Base-by-base conservation (phyloP, 192 early-diverging fungal genomes). In the Dissophora ornata region DNA sequence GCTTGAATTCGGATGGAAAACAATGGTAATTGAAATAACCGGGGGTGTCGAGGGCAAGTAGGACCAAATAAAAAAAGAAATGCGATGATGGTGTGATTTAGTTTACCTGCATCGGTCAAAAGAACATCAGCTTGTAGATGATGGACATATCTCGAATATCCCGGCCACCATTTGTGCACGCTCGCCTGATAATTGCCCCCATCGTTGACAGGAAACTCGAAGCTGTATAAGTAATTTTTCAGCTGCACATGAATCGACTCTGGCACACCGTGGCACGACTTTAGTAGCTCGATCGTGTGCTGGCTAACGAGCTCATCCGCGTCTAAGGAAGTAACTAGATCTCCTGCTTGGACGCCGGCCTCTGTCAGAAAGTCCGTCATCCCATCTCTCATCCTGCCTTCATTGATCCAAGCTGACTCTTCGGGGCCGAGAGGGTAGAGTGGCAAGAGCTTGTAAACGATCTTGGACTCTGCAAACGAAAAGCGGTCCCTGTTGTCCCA, bases 181-280 rank as follows among this genome's bases (percentile, higher is more conserved):
- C 80, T 75, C 9, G 84, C 80, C 19, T 82, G 73, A 86, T 85
- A 89, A 26, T 58, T 82, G 11, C 73, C 59, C 33, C 60, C 75
- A 45, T 82, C 84, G 22, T 70, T 21, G 24, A 49, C 28, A 18
- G 75, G 70, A 52, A 89, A 90, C 49, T 89, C 87, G 57, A 82
- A 90, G n/a, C 85, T 87, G 69, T 89, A 90, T 2, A 89, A 11
- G 69, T 85, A 89, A 25, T 81, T 83, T 4, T 66, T 62, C 30
- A 89, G 62, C 21, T 85, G 81, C 13, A 91, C 56, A 56, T 89
- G 86, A 11, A 89, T 18, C 2, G 63, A 26, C 1, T 63, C 41
- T 19, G 89, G 89, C 5, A 83, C 80, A 28, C 69, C 79, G 1
- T 61, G 51, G 66, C 89, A 91, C 4, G 25, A 36, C 32, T 68